Conservation (phyloP, 495 filamentous ascomycete species). For the Daldinia concentrica region DNA sequence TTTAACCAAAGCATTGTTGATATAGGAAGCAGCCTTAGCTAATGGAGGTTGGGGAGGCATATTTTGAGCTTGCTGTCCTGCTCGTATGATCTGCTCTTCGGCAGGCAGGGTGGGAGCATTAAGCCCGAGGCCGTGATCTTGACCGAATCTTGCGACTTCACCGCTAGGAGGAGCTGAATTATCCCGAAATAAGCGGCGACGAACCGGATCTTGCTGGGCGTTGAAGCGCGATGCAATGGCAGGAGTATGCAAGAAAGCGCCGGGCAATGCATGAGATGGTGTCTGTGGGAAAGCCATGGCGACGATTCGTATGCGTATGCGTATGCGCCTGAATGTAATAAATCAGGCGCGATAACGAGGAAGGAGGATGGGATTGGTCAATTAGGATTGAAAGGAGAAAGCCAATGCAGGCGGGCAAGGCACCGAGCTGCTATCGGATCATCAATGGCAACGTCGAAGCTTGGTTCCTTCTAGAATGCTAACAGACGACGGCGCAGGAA, state of each 20-base stretch:
- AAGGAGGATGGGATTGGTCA: slow-evolving; percentile 10
- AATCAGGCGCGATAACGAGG: slow-evolving; percentile 20
- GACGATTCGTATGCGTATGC: background rate
- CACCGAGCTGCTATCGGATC: slow-evolving; percentile 41
- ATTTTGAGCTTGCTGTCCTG: slow-evolving; percentile 41
- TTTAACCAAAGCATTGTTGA: slow-evolving; percentile 77
- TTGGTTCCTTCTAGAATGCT: slow-evolving; percentile 13
- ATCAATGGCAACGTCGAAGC: slow-evolving; percentile 42
- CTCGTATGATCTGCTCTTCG: slow-evolving; percentile 29
- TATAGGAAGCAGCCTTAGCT: slow-evolving; percentile 80
- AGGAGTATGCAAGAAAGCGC: slow-evolving; percentile 78
- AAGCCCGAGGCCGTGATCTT: slow-evolving; percentile 45
- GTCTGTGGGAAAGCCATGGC: slow-evolving; percentile 71
- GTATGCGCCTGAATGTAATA: slow-evolving; percentile 22
- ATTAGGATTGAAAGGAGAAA: slow-evolving; percentile 35
- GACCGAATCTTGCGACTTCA: slow-evolving; percentile 36
- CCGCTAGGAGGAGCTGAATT: slow-evolving; percentile 14
- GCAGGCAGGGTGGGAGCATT: slow-evolving; percentile 42
- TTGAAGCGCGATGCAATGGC: slow-evolving; percentile 56
- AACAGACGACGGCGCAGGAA: slow-evolving; percentile 5
- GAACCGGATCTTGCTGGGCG: slow-evolving; percentile 48
- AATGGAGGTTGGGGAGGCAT: slow-evolving; percentile 66
- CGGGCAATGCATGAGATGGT: slow-evolving; percentile 73
- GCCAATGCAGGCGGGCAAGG: slow-evolving; percentile 54
- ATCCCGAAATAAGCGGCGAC: slow-evolving; percentile 54